Evolutionary conservation across 2,329 filamentous ascomycete genomes (phyloP).

Genomic region (Rhexocercosporidium sp.): DNA sequence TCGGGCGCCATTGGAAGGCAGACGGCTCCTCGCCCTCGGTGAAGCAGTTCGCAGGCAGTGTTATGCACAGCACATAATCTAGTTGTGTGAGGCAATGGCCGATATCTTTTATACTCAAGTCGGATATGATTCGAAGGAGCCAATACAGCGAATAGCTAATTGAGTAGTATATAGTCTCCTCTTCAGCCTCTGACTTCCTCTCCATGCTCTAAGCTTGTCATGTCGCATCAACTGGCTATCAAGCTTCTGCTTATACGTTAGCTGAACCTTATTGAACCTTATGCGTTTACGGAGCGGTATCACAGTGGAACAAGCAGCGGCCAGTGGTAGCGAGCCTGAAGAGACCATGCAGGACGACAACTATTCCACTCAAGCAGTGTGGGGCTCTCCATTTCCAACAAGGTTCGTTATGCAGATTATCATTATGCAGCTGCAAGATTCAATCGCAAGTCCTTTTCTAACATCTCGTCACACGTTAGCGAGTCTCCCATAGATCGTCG

Average conservation of each 20-base stretch:
- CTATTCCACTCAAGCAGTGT: conserved; percentile 16
- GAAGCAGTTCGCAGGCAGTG: conserved; percentile 11
- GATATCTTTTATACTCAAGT: not conserved
- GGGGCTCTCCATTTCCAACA: conserved; percentile 11
- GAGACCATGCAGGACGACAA: conserved; percentile 17
- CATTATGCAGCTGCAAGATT: not conserved
- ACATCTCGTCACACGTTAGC: conserved; percentile 2
- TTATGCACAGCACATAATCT: conserved; percentile 6
- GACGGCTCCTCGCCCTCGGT: not conserved
- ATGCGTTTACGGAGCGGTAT: conserved; percentile 28
- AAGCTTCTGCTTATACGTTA: conserved; percentile 3
- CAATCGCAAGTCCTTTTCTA: conserved; percentile 3
- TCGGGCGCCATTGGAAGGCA: conserved; percentile 7
- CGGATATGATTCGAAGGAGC: not conserved
- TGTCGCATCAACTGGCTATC: conserved; percentile 11
- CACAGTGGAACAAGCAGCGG: conserved; percentile 1
- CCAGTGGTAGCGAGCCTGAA: conserved; percentile 6
- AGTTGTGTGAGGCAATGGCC: conserved; percentile 3
- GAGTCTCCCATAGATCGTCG: conserved; percentile 4
- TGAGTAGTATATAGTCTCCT: conserved; percentile 18
- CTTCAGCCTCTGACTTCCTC: not conserved
- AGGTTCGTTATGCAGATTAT: conserved; percentile 11
- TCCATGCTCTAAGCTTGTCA: conserved; percentile 1
- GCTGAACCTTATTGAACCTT: not conserved
- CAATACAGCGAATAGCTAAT: not conserved